Base-by-base conservation (phyloP, 1,284 basidiomycete species). In the Apiotrichum veenhuisii region DNA sequence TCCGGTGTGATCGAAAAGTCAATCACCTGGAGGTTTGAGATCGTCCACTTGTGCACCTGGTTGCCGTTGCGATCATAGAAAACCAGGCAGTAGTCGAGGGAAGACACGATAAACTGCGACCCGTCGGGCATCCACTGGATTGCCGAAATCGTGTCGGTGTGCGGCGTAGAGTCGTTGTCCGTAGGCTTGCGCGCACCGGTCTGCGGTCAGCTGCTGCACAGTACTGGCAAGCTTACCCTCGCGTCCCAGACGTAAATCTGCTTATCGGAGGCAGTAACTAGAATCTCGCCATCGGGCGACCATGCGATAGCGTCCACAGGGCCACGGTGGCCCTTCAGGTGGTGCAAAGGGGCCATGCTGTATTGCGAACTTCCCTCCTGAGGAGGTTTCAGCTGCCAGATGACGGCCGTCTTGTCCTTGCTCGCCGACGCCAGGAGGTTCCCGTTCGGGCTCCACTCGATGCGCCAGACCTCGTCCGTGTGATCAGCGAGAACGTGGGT, bases 361-460 rank as follows among this genome's bases (percentile, higher is more conserved):
- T 68, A 72, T 25, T 64, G 61, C 8, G 47, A 56, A 23, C 58
- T 55, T 34, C 58, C 55, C 33, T 58, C 54, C 12, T 59, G 50
- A 15, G 57, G 59, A 45, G 41, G 80, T 86, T 72, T 72, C 55
- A 91, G 81, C 52, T 82, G 82, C 94, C 94, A 98, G 52, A 98
- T 87, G 61, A 96, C 89, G 10, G 89, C 91, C 3, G 82, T 82
- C 77, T 84, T 85, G 75, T 98, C 94, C 70, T 84, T 89, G 58
- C 94, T 89, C 36, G 87, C 89, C 61, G 87, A 93, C 17, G 94
- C 96, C 37, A 98, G 81, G 67, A 83, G 86, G 47, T 78, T 78
- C 5, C 96, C 95, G 71, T 88, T 86, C 67, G 92, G 89, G 73
- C 92, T 96, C 90, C 94, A 98, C 71, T 87, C 87, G 59, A 98